Evolutionary conservation across 129 eudicot species (phyloP).

Genomic region (Flaveria brownii): DNA sequence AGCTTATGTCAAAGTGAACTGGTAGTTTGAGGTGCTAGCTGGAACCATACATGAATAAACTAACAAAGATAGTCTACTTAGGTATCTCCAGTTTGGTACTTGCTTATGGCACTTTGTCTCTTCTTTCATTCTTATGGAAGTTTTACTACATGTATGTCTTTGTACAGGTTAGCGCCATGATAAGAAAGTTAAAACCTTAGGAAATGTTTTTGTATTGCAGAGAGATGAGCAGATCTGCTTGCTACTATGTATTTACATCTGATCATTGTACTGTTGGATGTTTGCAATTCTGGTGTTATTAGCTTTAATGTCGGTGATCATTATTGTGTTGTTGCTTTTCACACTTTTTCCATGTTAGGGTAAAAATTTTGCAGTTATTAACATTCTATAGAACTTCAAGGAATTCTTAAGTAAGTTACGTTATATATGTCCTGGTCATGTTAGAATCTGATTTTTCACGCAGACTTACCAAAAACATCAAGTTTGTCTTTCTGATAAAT

Average conservation of each 20-base stretch:
- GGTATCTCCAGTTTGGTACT: neutral
- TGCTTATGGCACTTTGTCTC: neutral
- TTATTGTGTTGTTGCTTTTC: conserved; percentile 17
- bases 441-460: conserved; percentile 5
- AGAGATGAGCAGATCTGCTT: conserved; percentile 1
- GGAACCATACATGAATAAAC: neutral
- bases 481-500: conserved; percentile 19
- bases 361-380: conserved; percentile 14
- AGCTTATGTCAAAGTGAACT: conserved; percentile 19
- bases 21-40: neutral
- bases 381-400: conserved; percentile 6
- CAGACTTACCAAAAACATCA: conserved; percentile 2
- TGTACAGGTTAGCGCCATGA: neutral
- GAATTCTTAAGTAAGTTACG: neutral
- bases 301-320: neutral
- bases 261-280: conserved; percentile 24
- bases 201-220: neutral
- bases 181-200: conserved; percentile 4
- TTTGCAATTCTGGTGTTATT: conserved; percentile 8
- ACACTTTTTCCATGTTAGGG: conserved; percentile 18
- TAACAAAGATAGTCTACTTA: neutral
- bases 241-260: conserved; percentile 10
- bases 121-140: neutral
- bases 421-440: conserved; percentile 2
- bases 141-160: conserved; percentile 6